phyloP scores from a whole-genome alignment of 768 basidiomycete genomes.

The Suillus plorans region DNA sequence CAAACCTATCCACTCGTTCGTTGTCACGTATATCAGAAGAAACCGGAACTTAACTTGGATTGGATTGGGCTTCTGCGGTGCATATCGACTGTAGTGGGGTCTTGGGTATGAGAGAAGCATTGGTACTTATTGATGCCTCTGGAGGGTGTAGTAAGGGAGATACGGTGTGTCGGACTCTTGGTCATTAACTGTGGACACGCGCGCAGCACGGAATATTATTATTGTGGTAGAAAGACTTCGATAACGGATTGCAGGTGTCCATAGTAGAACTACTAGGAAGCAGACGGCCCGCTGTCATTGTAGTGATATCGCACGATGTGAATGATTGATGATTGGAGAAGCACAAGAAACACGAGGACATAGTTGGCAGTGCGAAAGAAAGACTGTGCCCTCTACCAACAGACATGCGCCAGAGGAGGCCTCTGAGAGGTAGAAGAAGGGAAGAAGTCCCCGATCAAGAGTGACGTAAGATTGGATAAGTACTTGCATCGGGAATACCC shows the following conservation, averaged over 20 bases:
- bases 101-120: neutral
- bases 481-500: neutral
- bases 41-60: neutral
- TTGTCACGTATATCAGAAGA: neutral
- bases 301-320: neutral
- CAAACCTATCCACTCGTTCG: neutral
- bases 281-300: neutral
- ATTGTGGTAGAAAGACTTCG: neutral
- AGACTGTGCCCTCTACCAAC: neutral
- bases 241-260: neutral
- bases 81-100: conserved; percentile 1
- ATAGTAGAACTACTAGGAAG: neutral
- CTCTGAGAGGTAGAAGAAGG: neutral
- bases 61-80: neutral
- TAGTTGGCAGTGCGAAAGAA: neutral
- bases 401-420: neutral
- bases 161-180: neutral
- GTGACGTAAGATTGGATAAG: neutral
- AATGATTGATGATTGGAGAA: neutral
- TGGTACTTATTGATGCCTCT: neutral
- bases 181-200: neutral
- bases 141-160: neutral
- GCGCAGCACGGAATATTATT: neutral
- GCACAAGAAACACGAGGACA: neutral
- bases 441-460: neutral